Percentiles rank a stretch among this genome's conserved stretches.
These are phyloP conservation scores for Atkinsonella hypoxylon DNA, from an alignment of 2,329 filamentous ascomycete species.

Conservation along the genomic window DNA sequence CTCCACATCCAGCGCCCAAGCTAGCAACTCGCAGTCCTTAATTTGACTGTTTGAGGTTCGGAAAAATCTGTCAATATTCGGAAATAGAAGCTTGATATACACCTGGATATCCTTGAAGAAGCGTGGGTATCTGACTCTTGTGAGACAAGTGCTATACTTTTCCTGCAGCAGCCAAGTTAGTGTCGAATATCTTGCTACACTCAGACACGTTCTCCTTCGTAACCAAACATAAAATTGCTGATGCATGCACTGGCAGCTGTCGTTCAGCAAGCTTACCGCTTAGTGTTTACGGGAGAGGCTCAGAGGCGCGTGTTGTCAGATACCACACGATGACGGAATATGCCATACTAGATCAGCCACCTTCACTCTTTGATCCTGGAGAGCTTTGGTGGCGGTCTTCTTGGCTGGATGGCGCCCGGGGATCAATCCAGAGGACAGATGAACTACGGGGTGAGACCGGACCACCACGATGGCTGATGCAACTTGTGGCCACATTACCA, in stretches of 20 bases:
- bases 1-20: too few relatives aligned
- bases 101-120: too few relatives aligned
- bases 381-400: not conserved
- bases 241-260: not conserved
- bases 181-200: too few relatives aligned
- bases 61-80: too few relatives aligned
- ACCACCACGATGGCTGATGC: not conserved
- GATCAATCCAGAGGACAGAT: not conserved
- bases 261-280: not conserved
- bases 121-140: too few relatives aligned
- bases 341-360: conserved; percentile 5
- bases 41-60: too few relatives aligned
- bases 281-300: conserved; percentile 5
- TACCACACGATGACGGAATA: conserved; percentile 2
- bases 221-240: not conserved
- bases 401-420: not conserved
- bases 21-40: too few relatives aligned
- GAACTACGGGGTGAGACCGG: not conserved
- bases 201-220: too few relatives aligned
- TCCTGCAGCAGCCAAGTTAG: too few relatives aligned
- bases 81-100: too few relatives aligned
- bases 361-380: not conserved
- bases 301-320: conserved; percentile 4
- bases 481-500: not conserved
- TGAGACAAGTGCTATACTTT: too few relatives aligned